Evolutionary conservation across 345 rosid species (phyloP).

Genomic region (Eucalyptus erythrocorys): DNA sequence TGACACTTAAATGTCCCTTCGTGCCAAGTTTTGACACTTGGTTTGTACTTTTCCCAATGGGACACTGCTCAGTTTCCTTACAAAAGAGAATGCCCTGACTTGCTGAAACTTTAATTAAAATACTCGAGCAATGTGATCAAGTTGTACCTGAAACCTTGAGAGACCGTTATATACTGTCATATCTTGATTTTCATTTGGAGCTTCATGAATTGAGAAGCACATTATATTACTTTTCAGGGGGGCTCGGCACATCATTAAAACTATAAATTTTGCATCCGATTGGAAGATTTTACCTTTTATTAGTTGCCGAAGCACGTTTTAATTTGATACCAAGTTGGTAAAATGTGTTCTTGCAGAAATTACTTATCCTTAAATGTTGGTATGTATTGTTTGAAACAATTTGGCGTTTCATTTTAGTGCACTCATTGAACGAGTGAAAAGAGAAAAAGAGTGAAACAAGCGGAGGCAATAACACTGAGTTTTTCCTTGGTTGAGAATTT

Average conservation of each 20-base stretch:
- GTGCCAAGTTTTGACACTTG: too few species aligned
- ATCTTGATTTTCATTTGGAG: not conserved
- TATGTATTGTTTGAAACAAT: not conserved
- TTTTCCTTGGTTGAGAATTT: too few species aligned
- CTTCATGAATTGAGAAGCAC: not conserved
- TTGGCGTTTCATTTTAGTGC: not conserved
- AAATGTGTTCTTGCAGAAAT: not conserved
- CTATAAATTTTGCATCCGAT: not conserved
- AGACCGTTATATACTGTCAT: too few species aligned
- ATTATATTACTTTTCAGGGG: not conserved
- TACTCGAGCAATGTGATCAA: accelerated
- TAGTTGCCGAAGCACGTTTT: accelerated
- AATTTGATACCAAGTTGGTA: not conserved
- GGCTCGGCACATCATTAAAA: accelerated
- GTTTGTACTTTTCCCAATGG: too few species aligned
- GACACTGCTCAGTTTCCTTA: not conserved
- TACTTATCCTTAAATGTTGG: not conserved
- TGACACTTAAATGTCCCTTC: too few species aligned
- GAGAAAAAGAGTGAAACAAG: not conserved
- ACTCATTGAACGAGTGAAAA: not conserved
- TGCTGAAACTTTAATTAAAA: too few species aligned
- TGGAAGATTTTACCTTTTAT: too few species aligned
- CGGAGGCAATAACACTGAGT: accelerated
- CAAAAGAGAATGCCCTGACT: not conserved
- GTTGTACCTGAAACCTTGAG: not conserved